phyloP scores from a whole-genome alignment of 352 stramenopile genomes.

The Elongisporangium undulatum region DNA sequence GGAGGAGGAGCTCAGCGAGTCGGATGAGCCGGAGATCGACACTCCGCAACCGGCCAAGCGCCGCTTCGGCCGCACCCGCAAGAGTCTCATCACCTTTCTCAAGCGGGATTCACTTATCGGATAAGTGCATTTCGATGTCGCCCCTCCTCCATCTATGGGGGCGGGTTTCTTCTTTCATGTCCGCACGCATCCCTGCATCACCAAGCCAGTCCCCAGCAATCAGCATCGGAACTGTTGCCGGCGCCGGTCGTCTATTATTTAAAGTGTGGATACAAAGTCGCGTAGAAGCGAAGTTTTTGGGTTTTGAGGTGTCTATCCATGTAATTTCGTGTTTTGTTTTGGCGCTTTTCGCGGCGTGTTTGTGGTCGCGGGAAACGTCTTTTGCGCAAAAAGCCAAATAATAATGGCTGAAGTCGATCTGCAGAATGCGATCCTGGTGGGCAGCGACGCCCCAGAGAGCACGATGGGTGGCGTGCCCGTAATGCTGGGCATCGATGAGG shows the following conservation, averaged over 20 bases:
- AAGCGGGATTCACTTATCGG: background rate
- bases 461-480: slow-evolving; percentile 70
- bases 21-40: background rate
- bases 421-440: slow-evolving; percentile 50
- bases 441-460: slow-evolving; percentile 47
- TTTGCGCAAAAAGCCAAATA: slow-evolving; percentile 6
- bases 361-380: background rate
- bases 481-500: slow-evolving; percentile 95
- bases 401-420: slow-evolving; percentile 26
- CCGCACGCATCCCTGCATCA: background rate
- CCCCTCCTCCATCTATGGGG: background rate
- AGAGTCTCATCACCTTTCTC: background rate
- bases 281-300: background rate
- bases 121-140: background rate
- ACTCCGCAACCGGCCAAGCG: background rate
- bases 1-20: background rate
- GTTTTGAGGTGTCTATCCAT: background rate
- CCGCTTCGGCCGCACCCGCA: background rate
- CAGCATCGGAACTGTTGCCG: background rate
- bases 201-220: background rate
- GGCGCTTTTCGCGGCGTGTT: background rate
- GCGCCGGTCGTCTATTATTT: background rate
- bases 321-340: background rate
- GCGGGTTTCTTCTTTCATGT: background rate
- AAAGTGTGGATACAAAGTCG: background rate